Percentiles rank a stretch among this genome's conserved stretches.
Evolutionary conservation across 257 asterid genomes (phyloP).

Genomic region (Coffea canephora): DNA sequence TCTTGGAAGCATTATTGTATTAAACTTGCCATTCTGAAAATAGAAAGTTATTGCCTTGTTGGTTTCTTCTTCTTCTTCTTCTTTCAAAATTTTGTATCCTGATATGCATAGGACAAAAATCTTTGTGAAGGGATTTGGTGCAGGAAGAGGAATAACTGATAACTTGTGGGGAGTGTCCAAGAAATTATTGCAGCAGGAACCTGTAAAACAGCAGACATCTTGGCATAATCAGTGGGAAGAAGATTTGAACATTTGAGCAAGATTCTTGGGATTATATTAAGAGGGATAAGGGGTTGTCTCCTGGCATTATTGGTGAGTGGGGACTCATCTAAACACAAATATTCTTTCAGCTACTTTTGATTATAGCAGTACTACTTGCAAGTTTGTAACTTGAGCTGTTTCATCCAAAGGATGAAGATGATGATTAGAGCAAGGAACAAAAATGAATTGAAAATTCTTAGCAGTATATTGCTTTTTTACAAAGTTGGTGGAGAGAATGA

Average conservation of each 20-base stretch:
- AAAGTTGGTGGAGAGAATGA: constrained; percentile 62
- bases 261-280: constrained; percentile 25
- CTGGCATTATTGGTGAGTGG: constrained; percentile 34
- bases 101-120: neutral
- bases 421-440: constrained; percentile 24
- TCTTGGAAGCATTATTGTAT: neutral
- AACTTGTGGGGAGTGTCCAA: constrained; percentile 8
- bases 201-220: constrained; percentile 30
- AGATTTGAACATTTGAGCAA: constrained; percentile 28
- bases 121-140: neutral
- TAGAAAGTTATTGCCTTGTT: neutral
- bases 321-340: constrained; percentile 15
- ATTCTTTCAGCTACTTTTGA: constrained; percentile 4
- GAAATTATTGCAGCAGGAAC: neutral
- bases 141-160: neutral
- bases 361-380: constrained; percentile 11
- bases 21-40: neutral
- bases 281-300: constrained; percentile 10
- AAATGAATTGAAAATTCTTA: constrained; percentile 5
- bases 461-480: constrained; percentile 20
- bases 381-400: constrained; percentile 26
- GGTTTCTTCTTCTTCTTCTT: too few species aligned
- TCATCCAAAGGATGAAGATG: constrained; percentile 23
- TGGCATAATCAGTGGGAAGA: constrained; percentile 35
- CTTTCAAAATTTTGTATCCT: neutral